These are phyloP conservation scores for Luvunga scandens DNA, from an alignment of 345 rosid species.

Conservation along the genomic window DNA sequence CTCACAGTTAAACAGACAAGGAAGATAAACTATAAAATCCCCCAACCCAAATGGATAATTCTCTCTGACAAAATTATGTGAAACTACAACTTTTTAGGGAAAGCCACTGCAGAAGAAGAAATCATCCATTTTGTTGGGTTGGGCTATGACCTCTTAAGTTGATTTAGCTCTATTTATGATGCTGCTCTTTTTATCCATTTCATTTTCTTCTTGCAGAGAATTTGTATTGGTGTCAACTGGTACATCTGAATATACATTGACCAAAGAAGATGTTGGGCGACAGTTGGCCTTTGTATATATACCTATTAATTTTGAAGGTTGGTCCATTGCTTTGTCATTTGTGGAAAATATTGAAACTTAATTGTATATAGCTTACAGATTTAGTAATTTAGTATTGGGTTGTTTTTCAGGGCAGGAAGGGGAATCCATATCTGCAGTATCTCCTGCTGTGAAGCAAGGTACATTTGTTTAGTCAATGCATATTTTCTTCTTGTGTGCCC, in stretches of 20 bases:
- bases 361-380: slow-evolving; percentile 5
- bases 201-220: slow-evolving; percentile 42
- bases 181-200: not conserved
- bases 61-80: too few species aligned
- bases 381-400: slow-evolving; percentile 11
- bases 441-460: slow-evolving; percentile 79
- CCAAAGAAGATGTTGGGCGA: slow-evolving; percentile 83
- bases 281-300: slow-evolving; percentile 69
- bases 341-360: slow-evolving; percentile 8
- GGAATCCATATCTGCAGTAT: slow-evolving; percentile 56
- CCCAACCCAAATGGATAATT: too few species aligned
- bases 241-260: slow-evolving; percentile 74
- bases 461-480: slow-evolving; percentile 20
- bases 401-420: slow-evolving; percentile 84
- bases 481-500: not conserved
- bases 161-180: not conserved
- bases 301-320: slow-evolving; percentile 96
- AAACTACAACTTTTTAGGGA: too few species aligned
- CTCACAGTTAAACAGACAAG: too few species aligned
- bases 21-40: too few species aligned
- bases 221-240: slow-evolving; percentile 60
- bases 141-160: not conserved
- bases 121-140: not conserved
- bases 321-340: slow-evolving; percentile 18
- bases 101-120: too few species aligned